phyloP scores from a whole-genome alignment of 2,329 filamentous ascomycete genomes.

The Ophiosphaerella narmari region DNA sequence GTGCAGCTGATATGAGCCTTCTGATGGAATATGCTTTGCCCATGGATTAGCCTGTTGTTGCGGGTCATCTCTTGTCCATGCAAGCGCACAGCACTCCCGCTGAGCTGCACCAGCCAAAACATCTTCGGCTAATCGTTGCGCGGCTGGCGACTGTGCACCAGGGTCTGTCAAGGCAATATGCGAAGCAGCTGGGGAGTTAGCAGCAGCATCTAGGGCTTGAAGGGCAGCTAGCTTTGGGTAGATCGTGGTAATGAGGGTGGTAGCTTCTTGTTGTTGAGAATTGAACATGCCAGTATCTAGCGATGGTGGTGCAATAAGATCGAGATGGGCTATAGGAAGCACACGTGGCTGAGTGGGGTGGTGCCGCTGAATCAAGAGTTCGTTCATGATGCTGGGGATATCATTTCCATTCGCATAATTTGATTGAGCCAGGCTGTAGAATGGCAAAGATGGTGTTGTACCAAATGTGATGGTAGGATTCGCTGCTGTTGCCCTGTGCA shows the following conservation, averaged over 20 bases:
- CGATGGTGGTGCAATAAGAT: slow-evolving; percentile 45
- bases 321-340: slow-evolving; percentile 47
- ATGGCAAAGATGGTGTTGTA: slow-evolving; percentile 69
- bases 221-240: slow-evolving; percentile 55
- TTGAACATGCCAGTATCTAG: slow-evolving; percentile 31
- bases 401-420: slow-evolving; percentile 52
- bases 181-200: slow-evolving; percentile 51
- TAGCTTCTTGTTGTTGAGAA: slow-evolving; percentile 36
- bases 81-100: slow-evolving; percentile 70
- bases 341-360: slow-evolving; percentile 46
- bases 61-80: slow-evolving; percentile 60
- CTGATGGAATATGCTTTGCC: slow-evolving; percentile 42
- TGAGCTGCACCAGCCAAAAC: slow-evolving; percentile 66
- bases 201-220: slow-evolving; percentile 51
- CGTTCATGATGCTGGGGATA: slow-evolving; percentile 55
- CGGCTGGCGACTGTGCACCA: slow-evolving; percentile 64
- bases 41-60: slow-evolving; percentile 44
- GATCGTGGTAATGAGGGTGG: slow-evolving; percentile 47
- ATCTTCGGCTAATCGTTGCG: slow-evolving; percentile 64
- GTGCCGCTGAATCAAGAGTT: slow-evolving; percentile 46
- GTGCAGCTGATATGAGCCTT: slow-evolving; percentile 51
- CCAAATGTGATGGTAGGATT: slow-evolving; percentile 63
- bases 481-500: slow-evolving; percentile 52
- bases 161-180: slow-evolving; percentile 70
- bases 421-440: slow-evolving; percentile 70